Evolutionary conservation across 2,329 filamentous ascomycete species (phyloP), one percentile per base, ranked within the genome.

Genomic region (Xylaria sp.): DNA sequence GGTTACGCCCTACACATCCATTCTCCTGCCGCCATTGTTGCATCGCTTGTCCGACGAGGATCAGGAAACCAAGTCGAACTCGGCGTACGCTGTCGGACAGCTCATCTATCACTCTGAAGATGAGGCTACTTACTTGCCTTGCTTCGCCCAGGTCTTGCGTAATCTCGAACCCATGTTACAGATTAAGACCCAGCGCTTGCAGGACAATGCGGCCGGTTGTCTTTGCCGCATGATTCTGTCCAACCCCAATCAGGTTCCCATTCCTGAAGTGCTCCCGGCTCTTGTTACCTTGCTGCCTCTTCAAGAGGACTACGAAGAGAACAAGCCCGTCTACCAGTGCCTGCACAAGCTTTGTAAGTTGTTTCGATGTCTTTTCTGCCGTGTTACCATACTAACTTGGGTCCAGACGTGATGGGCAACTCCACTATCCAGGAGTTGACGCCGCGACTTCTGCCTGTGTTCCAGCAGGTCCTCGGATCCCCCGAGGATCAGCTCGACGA

Each of bases 271-370:
- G 18, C 83, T 99, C 1, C 92, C 93, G 30, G 86, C 85, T 0
- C 78, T 97, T 34, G 83, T 95, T 59, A 83, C 84, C 62, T 83
- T 92, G 34, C 83, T 97, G 44, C 94, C 94, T 8, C 81, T 97
- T 63, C 90, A 90, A 75, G 92, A 96, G 72, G 94, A 97, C 74
- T 97, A 85, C 69, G 92, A 97, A 76, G 94, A 97, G 83, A 97
- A 99, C 77, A 90, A 91, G 69, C 92, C 94, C 7, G 87, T 97
- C 61, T 99, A 89, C 78, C 84, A 89, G 74, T 95, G 92, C 84
- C 88, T 99, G 70, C 88, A 90, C 75, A 87, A 89, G 75, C 83
- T 97, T 65, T 97, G 85, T 89, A 80, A 79, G 86, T 83, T 6
- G 5, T 19, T 6, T 18, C 16, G 34, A 2, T 37, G 13, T 30